phyloP scores from a whole-genome alignment of 2,329 filamentous ascomycete genomes.

The Capronia epimyces region DNA sequence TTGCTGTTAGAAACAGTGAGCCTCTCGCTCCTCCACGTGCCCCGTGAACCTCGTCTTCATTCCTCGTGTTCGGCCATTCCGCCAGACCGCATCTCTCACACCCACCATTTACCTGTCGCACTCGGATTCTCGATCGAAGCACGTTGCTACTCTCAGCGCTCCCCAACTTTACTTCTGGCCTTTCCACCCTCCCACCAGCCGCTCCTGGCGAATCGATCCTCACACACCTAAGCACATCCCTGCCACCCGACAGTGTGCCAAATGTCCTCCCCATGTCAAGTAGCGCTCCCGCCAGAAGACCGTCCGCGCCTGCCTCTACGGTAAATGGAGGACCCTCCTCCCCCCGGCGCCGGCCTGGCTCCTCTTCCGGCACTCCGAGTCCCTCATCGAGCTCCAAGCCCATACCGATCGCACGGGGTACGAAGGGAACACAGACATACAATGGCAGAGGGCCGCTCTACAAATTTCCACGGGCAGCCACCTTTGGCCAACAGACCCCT shows the following conservation, averaged over 20 bases:
- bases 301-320: slow-evolving; percentile 36
- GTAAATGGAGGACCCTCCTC: slow-evolving; percentile 28
- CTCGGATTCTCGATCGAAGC: slow-evolving; percentile 7
- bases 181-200: slow-evolving; percentile 7
- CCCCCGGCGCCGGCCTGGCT: slow-evolving; percentile 34
- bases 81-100: slow-evolving; percentile 15
- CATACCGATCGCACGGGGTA: slow-evolving; percentile 31
- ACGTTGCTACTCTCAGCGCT: slow-evolving; percentile 17
- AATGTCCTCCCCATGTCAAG: slow-evolving; percentile 51
- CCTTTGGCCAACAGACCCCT: slow-evolving; percentile 36
- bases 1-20: slow-evolving; percentile 15
- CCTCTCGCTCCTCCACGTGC: slow-evolving; percentile 27
- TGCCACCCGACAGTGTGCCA: slow-evolving; percentile 33
- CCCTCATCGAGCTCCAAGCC: slow-evolving; percentile 34
- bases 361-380: slow-evolving; percentile 27
- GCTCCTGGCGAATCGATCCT: slow-evolving; percentile 25
- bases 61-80: neutral
- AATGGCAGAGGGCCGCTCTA: slow-evolving; percentile 16
- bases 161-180: slow-evolving; percentile 10
- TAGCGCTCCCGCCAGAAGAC: slow-evolving; percentile 45
- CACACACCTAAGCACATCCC: slow-evolving; percentile 21
- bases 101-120: neutral
- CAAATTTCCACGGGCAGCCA: slow-evolving; percentile 19
- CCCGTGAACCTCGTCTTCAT: slow-evolving; percentile 6
- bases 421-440: slow-evolving; percentile 21